Evolutionary conservation across 305 asterid genomes (phyloP).

Genomic region (Withania somnifera): DNA sequence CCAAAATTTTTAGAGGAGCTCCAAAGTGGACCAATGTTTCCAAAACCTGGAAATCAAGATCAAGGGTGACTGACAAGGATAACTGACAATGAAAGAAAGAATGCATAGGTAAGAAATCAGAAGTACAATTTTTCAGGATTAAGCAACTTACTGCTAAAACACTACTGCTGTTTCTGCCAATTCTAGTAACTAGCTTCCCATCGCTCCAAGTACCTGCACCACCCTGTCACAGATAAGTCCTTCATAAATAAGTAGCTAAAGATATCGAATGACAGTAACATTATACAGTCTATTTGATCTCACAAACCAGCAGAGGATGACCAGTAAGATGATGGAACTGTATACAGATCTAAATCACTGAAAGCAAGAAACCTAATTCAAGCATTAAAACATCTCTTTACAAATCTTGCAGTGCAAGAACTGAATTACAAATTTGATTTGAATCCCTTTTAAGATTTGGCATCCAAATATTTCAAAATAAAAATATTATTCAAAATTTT

Average conservation of each 20-base stretch:
- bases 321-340: not conserved
- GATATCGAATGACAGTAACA: slow-evolving; percentile 11
- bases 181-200: slow-evolving; percentile 95
- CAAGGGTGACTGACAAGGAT: not conserved
- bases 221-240: slow-evolving; percentile 97
- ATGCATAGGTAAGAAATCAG: not conserved
- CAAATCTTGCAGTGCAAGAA: not conserved
- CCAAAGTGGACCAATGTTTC: slow-evolving; percentile 85
- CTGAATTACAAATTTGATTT: not conserved
- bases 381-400: not conserved
- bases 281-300: not conserved
- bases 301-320: not conserved
- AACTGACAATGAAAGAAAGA: not conserved
- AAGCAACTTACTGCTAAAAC: slow-evolving; percentile 53
- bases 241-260: slow-evolving; percentile 24
- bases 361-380: not conserved
- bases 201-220: slow-evolving; percentile 99
- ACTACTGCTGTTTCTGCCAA: slow-evolving; percentile 75
- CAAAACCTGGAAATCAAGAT: slow-evolving; percentile 47
- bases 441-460: not conserved
- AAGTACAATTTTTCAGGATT: not conserved
- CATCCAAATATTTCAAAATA: not conserved
- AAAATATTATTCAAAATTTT: not conserved
- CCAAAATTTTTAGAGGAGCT: slow-evolving; percentile 76
- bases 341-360: not conserved